Evolutionary conservation across 2,329 filamentous ascomycete genomes (phyloP).

Genomic region (Clonostachys byssicola): DNA sequence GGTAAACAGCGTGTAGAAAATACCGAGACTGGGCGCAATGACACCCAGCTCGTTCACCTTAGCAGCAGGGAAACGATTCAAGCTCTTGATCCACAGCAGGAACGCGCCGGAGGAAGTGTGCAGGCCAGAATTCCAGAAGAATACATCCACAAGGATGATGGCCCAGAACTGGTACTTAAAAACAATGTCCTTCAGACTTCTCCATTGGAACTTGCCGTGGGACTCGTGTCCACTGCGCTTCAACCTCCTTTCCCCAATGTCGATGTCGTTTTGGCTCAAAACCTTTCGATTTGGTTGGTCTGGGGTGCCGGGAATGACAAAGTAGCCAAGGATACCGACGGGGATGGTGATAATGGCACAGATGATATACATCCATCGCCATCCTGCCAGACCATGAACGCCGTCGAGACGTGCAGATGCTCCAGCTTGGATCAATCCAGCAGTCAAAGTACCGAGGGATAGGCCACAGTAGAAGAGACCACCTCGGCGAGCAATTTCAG

Average conservation of each 20-base stretch:
- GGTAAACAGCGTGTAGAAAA: constrained; percentile 49
- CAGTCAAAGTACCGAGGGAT: constrained; percentile 45
- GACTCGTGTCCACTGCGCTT: constrained; percentile 33
- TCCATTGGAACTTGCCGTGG: constrained; percentile 24
- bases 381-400: background rate
- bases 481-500: constrained; percentile 41
- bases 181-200: constrained; percentile 23
- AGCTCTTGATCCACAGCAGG: constrained; percentile 53
- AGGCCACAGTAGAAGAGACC: constrained; percentile 46
- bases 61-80: constrained; percentile 38
- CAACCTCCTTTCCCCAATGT: constrained; percentile 37
- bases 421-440: constrained; percentile 42
- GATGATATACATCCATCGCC: constrained; percentile 3
- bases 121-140: constrained; percentile 53
- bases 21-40: constrained; percentile 48
- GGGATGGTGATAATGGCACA: constrained; percentile 30
- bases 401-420: constrained; percentile 30
- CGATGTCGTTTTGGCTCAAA: constrained; percentile 39
- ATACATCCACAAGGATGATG: constrained; percentile 42
- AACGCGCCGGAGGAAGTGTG: constrained; percentile 43
- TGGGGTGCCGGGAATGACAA: constrained; percentile 37
- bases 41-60: constrained; percentile 47
- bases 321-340: constrained; percentile 30
- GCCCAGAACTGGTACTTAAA: constrained; percentile 43
- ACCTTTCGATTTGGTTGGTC: constrained; percentile 42